Evolutionary conservation across 1,139 yeast species (phyloP), one percentile per base, ranked within the genome.

Genomic region (Candida sp.): DNA sequence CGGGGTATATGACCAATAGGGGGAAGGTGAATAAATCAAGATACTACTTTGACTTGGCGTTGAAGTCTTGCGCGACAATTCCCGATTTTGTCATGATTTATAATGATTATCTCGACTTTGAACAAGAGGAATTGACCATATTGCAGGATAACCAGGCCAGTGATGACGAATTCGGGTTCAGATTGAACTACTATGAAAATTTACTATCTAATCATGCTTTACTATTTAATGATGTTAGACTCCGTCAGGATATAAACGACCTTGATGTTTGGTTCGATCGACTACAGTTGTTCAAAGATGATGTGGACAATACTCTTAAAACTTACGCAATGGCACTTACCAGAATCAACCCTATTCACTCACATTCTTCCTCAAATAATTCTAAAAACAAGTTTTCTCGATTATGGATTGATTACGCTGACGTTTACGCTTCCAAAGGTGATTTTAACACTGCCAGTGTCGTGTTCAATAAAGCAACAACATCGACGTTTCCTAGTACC

Each of bases 361-460:
- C 83, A 0, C 58, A 57, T 34, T 61, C 70, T 0, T 36, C 49
- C n/a, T 46, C 58, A 2, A 48, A 43, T 8, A 48, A 45, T 55
- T 34, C 58, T 58, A 15, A 66, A 44, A 37, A 68, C 59, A 42
- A 75, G 1, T 58, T 84, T 7, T 73, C 81, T 0, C 63, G 74
- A 33, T 57, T 90, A 8, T 91, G 97, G 97, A 67, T 78, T 8
- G 65, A 71, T 9, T 90, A 87, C 60, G 87, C 96, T 1, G 63
- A 66, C 22, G 63, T 86, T 2, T 90, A 88, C 60, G 81, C 84
- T 41, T 62, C 68, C 1, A 68, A 73, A 40, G 65, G 69, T 1
- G 87, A 87, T 52, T 60, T 74, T 30, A 75, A 72, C 32, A 79
- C 89, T 0, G 89, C 95, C 0, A 66, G 86, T 49, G 68, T 77